Conservation (phyloP, 441 rosid species). For the Brassica balearica region DNA sequence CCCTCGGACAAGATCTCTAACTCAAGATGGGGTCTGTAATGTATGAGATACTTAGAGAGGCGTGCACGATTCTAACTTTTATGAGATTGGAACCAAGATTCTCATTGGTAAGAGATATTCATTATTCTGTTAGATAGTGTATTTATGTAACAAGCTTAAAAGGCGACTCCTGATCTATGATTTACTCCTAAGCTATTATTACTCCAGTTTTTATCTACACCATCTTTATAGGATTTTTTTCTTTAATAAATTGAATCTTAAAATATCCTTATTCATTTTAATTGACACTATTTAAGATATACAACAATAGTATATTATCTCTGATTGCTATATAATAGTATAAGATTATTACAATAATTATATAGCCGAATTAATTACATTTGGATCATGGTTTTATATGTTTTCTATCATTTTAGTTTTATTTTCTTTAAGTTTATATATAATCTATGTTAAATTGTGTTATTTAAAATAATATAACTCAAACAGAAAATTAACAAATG, state of each 20-base stretch:
- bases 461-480: background rate
- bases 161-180: background rate
- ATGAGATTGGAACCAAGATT: constrained; percentile 18
- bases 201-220: too few species aligned
- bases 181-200: background rate
- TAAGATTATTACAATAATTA: background rate
- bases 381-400: background rate
- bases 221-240: too few species aligned
- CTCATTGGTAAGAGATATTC: background rate
- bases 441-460: background rate
- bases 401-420: background rate
- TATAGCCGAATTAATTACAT: background rate
- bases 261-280: too few species aligned
- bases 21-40: background rate
- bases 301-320: too few species aligned
- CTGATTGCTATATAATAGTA: too few species aligned
- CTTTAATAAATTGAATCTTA: too few species aligned
- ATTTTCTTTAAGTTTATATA: background rate
- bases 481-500: too few species aligned
- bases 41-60: constrained; percentile 13
- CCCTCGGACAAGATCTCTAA: background rate
- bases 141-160: too few species aligned
- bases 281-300: too few species aligned
- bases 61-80: constrained; percentile 36
- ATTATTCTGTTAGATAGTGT: background rate